Percentiles rank a stretch among this genome's conserved stretches.
Conservation (phyloP, 2,329 filamentous ascomycete genomes). For the Colletotrichum sp. region DNA sequence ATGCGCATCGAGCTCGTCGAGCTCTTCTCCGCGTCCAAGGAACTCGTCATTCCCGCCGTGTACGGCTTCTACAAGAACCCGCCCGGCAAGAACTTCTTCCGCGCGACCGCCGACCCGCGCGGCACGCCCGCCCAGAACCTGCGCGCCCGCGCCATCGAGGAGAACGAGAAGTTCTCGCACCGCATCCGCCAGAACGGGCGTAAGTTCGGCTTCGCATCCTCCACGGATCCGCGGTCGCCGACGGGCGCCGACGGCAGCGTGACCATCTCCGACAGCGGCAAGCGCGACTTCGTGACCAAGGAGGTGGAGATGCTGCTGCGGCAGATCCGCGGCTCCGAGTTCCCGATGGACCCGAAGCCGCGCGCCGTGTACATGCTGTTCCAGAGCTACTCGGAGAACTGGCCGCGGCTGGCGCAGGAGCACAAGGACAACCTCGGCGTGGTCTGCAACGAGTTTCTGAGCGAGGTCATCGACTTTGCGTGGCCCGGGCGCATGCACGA, state of each 20-base stretch:
- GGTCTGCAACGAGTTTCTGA: constrained; percentile 59
- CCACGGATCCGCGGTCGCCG: constrained; percentile 4
- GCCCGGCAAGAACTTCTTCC: constrained; percentile 56
- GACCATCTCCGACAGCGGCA: constrained; percentile 39
- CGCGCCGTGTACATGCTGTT: constrained; percentile 60
- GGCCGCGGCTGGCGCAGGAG: constrained; percentile 56
- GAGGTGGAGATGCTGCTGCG: constrained; percentile 55
- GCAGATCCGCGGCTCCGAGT: constrained; percentile 57
- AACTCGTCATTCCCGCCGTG: constrained; percentile 58
- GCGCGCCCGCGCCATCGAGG: constrained; percentile 55
- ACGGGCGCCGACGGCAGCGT: constrained; percentile 22
- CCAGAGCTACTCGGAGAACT: constrained; percentile 58
- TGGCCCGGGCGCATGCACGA: constrained; percentile 59
- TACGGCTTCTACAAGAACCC: constrained; percentile 63
- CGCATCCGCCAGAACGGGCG: constrained; percentile 56
- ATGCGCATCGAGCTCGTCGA: constrained; percentile 60
- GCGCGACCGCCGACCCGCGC: constrained; percentile 51
- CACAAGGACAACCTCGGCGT: constrained; percentile 60
- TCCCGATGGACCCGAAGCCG: constrained; percentile 58
- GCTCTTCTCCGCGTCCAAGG: constrained; percentile 56
- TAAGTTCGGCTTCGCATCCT: constrained; percentile 48
- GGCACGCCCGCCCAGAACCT: constrained; percentile 58
- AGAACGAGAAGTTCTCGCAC: constrained; percentile 54
- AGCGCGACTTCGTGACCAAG: constrained; percentile 51
- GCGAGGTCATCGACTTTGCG: constrained; percentile 54